Evolutionary conservation across 371 early-diverging fungal species (phyloP).

Genomic region (Mortierella sp.): DNA sequence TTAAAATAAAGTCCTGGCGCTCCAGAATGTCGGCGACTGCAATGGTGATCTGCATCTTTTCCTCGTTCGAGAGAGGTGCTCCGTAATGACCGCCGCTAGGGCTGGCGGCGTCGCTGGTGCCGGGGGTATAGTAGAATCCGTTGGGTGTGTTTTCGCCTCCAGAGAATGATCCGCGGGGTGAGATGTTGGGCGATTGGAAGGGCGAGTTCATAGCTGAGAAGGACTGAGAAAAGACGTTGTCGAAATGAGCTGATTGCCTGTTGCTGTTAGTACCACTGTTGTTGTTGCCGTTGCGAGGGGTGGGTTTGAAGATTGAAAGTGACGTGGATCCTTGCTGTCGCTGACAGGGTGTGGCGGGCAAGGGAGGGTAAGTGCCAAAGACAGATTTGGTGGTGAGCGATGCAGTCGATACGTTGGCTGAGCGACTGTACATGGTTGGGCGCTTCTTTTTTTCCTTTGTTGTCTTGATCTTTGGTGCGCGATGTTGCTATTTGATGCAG

Average conservation of each 20-base stretch:
- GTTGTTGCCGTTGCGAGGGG: not conserved
- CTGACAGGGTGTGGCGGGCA: slow-evolving; percentile 20
- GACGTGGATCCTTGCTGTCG: not conserved
- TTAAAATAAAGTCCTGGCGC: slow-evolving; percentile 78
- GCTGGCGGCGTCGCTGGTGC: not conserved
- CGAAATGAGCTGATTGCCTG: slow-evolving; percentile 36
- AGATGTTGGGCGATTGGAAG: slow-evolving; percentile 30
- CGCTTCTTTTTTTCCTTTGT: slow-evolving; percentile 42
- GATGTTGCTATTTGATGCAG: slow-evolving; percentile 3
- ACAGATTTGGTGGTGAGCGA: slow-evolving; percentile 33
- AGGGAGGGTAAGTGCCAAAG: slow-evolving; percentile 41
- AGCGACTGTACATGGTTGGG: slow-evolving; percentile 34
- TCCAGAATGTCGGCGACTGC: slow-evolving; percentile 73
- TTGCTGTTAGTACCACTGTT: slow-evolving; percentile 4
- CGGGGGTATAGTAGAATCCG: slow-evolving; percentile 2
- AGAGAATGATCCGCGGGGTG: slow-evolving; percentile 44
- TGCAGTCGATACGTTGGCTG: slow-evolving; percentile 40
- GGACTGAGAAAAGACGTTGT: slow-evolving; percentile 23
- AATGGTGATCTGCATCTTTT: slow-evolving; percentile 70
- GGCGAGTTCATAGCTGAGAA: slow-evolving; percentile 40
- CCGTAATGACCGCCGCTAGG: not conserved
- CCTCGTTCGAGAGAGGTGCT: slow-evolving; percentile 56
- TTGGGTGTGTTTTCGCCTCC: slow-evolving; percentile 24
- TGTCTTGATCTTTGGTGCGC: slow-evolving; percentile 10
- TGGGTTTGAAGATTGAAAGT: slow-evolving; percentile 38